Evolutionary conservation across 2,329 filamentous ascomycete species (phyloP), one percentile per base, ranked within the genome.

Genomic region (Leptosphaerulina australis): DNA sequence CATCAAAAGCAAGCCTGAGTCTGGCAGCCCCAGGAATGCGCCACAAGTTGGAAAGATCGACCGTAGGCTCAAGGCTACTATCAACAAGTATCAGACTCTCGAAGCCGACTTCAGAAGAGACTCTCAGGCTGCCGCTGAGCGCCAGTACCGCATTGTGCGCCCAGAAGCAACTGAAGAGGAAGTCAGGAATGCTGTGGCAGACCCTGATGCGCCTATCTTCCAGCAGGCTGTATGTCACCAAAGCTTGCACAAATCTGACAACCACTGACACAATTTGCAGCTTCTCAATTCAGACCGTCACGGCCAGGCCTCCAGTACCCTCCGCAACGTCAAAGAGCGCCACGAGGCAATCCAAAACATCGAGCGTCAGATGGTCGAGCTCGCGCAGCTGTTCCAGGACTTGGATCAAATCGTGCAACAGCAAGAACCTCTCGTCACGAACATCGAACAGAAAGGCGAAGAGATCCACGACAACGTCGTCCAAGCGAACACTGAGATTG

Each of bases 261-360:
- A 22, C 28, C 50, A 31, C 62, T 68, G 33, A 66, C 48, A 39
- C 18, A 24, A 31, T 21, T 7, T 30, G 7, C 67, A 82, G 79
- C 81, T 97, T 66, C 84, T 95, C 79, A 84, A 87, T 76, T 89
- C 85, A 71, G 88, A 88, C 74, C 87, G 90, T 67, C 85, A 86
- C 69, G 90, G 91, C 39, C 88, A 95, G 73, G 90, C 91, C 31
- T 86, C 88, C 58, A 84, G 86, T 28, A 90, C 91, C 26, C 81
- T 96, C 47, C 83, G 83, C 61, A 90, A 90, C 59, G 91, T 96
- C 26, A 83, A 88, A 72, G 85, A 89, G 67, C 88, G 94, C 60
- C 91, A 96, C 72, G 85, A 85, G 43, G 91, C 90, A 31, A 88
- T 99, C 61, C 84, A 91, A 75, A 93, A 95, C 81, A 96, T 97